Conservation (phyloP, 139 green algal species). For the Asterochloris erici region DNA sequence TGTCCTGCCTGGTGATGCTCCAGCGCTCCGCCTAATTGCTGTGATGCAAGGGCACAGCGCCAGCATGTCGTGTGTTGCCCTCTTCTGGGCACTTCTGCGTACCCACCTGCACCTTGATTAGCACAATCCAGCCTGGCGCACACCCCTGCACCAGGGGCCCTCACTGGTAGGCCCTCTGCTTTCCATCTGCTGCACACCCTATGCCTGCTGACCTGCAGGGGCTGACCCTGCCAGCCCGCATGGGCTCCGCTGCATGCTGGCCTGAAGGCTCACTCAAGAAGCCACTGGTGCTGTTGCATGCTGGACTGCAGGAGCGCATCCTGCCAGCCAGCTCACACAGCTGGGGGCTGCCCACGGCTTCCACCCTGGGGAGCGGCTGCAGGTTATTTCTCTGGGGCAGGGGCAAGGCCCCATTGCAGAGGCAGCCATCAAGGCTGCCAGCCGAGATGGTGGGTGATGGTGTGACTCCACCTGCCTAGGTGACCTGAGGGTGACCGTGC, state of each 20-base stretch:
- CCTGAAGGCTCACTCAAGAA: neutral
- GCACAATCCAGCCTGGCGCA: too few species aligned
- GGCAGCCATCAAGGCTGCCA: neutral
- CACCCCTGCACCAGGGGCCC: too few species aligned
- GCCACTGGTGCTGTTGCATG: neutral
- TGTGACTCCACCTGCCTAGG: neutral
- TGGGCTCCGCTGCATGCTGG: neutral
- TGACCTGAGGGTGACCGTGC: too few species aligned
- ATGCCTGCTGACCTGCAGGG: neutral
- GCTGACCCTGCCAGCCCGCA: neutral
- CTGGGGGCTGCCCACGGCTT: conserved; percentile 62
- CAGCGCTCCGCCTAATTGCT: neutral
- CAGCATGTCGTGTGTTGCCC: too few species aligned
- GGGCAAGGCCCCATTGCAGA: conserved; percentile 68
- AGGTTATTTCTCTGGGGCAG: conserved; percentile 81
- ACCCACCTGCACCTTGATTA: too few species aligned
- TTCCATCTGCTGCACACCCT: too few species aligned
- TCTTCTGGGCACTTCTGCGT: too few species aligned
- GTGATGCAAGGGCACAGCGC: too few species aligned
- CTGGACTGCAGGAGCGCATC: conserved; percentile 17
- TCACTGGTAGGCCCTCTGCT: too few species aligned
- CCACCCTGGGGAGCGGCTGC: conserved; percentile 55
- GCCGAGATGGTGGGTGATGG: neutral
- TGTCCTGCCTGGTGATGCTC: neutral
- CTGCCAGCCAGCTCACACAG: conserved; percentile 65